Percentiles rank a stretch among this genome's conserved stretches.
These are phyloP conservation scores for Noccaea caerulescens DNA, from an alignment of 345 rosid genomes.

Conservation along the genomic window DNA sequence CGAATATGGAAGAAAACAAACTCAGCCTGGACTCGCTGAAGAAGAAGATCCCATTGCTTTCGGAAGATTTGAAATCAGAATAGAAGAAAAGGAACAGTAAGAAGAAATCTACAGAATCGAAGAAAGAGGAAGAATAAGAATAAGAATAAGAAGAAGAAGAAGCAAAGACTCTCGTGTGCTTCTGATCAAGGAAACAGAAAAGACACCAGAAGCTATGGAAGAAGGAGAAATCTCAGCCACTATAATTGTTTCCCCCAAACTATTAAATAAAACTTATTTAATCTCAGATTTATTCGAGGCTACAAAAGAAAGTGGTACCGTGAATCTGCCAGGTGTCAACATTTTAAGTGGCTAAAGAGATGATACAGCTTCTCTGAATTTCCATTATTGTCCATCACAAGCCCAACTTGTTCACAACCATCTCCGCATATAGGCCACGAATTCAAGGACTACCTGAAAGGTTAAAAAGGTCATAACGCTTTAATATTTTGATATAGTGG, in stretches of 20 bases:
- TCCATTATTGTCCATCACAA: conserved; percentile 13
- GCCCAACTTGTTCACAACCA: conserved; percentile 24
- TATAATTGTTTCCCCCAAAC: conserved; percentile 5
- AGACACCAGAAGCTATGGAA: conserved; percentile 30
- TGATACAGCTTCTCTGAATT: background rate
- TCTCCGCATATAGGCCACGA: conserved; percentile 38
- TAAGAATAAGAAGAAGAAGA: background rate
- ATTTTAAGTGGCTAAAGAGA: conserved; percentile 9
- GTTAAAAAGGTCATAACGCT: conserved; percentile 24
- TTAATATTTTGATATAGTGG: conserved; percentile 35
- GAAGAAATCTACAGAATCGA: conserved; percentile 3
- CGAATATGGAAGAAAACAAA: conserved; percentile 15
- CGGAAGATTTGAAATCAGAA: background rate
- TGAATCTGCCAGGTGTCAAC: conserved; percentile 1
- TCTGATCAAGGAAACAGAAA: conserved; percentile 26
- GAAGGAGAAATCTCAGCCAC: conserved; percentile 48
- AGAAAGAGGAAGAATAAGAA: conserved; percentile 22
- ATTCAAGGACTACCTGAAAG: conserved; percentile 17
- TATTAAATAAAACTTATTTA: background rate
- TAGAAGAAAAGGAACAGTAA: conserved; percentile 12
- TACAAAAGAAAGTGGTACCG: conserved; percentile 5
- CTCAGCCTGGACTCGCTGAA: conserved; percentile 27
- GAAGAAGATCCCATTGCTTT: conserved; percentile 21
- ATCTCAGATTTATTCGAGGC: conserved; percentile 36
- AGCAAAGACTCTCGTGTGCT: background rate